Conservation (phyloP, 1,284 basidiomycete genomes). For the Ceratobasidium sp. region DNA sequence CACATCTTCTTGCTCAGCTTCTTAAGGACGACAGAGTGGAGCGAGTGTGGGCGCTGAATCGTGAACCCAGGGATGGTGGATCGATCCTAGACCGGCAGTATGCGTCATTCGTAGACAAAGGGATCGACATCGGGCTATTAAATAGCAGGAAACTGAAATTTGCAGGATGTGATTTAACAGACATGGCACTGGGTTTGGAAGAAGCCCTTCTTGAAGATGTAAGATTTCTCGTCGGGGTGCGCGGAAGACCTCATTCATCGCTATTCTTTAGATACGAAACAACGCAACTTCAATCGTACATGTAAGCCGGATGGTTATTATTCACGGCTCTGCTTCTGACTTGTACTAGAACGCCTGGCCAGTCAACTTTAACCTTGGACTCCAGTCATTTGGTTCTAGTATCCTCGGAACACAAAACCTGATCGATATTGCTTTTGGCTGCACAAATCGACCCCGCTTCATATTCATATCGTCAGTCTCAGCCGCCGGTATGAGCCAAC, state of each 20-base stretch:
- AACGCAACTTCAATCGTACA: constrained; percentile 52
- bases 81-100: constrained; percentile 25
- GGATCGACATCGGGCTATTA: constrained; percentile 9
- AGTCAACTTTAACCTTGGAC: constrained; percentile 42
- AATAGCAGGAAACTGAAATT: constrained; percentile 36
- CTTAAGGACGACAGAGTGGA: constrained; percentile 37
- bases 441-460: constrained; percentile 12
- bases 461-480: constrained; percentile 38
- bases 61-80: not conserved
- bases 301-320: constrained; percentile 1
- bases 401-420: constrained; percentile 37
- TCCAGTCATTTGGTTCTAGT: constrained; percentile 38
- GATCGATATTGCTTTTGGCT: constrained; percentile 39
- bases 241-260: not conserved
- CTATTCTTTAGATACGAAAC: constrained; percentile 3
- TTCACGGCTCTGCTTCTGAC: not conserved
- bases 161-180: constrained; percentile 45
- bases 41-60: constrained; percentile 40
- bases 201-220: constrained; percentile 46
- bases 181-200: constrained; percentile 45
- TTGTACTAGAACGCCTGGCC: constrained; percentile 48
- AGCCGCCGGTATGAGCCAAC: not conserved
- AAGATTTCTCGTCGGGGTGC: constrained; percentile 13
- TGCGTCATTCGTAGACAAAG: constrained; percentile 32
- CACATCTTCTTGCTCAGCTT: constrained; percentile 47